A percentile compares a stretch with the other conserved stretches of the same genome.
Conservation (phyloP, 2,329 filamentous ascomycete species). For the Rhynchosporium graminicola region DNA sequence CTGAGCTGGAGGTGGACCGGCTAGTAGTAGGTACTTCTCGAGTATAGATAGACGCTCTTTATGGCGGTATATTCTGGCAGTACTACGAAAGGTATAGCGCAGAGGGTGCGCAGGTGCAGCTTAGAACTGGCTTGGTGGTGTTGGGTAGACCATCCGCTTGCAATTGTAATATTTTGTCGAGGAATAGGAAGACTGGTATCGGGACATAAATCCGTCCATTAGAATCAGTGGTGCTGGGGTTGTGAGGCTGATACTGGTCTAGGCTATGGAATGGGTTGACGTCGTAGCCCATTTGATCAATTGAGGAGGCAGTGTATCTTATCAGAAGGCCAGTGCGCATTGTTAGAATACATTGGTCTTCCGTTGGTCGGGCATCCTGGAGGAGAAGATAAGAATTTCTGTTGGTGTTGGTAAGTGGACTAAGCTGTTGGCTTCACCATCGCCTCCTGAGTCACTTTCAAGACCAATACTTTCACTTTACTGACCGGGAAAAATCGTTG, state of each 20-base stretch:
- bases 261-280: constrained; percentile 15
- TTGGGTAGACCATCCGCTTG: constrained; percentile 20
- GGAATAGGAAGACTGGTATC: constrained; percentile 21
- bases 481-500: no score
- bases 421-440: no score
- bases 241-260: constrained; percentile 24
- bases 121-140: constrained; percentile 25
- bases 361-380: no score
- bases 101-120: constrained; percentile 29
- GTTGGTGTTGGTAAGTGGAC: no score
- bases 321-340: constrained; percentile 21
- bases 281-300: constrained; percentile 24
- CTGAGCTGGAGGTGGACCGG: no score
- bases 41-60: no score
- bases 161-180: constrained; percentile 28
- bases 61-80: no score
- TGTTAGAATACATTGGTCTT: background rate
- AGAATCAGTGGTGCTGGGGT: constrained; percentile 27
- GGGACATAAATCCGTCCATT: constrained; percentile 22
- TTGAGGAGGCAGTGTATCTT: constrained; percentile 22
- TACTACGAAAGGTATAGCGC: no score
- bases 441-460: no score
- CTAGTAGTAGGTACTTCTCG: no score
- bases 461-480: no score
- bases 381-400: no score